These are phyloP conservation scores for Aspergillus thermomutatus DNA, from an alignment of 2,329 filamentous ascomycete species.

Conservation along the genomic window DNA sequence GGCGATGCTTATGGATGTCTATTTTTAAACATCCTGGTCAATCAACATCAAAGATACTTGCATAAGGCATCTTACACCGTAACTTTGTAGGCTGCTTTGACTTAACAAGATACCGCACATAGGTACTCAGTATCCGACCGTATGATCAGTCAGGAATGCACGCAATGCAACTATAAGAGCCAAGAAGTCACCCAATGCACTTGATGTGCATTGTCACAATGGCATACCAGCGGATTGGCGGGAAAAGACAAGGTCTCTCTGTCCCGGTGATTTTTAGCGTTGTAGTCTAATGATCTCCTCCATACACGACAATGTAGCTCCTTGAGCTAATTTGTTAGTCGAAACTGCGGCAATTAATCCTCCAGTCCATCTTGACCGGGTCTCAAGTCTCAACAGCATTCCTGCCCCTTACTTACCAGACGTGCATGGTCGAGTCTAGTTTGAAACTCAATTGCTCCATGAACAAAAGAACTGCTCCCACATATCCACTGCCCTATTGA, in stretches of 20 bases:
- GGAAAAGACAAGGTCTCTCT: background rate
- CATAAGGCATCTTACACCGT: too few species aligned
- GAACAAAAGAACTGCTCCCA: background rate
- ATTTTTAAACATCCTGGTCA: background rate
- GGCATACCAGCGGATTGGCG: background rate
- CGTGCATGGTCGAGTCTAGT: too few species aligned
- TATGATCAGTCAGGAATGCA: background rate
- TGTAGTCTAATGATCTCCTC: background rate
- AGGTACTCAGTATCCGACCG: background rate
- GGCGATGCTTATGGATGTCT: background rate
- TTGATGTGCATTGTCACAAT: background rate
- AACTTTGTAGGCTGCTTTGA: background rate
- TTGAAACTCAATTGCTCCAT: background rate
- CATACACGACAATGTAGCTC: background rate
- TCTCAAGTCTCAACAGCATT: background rate
- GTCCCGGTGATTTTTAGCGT: background rate
- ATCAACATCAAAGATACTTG: background rate
- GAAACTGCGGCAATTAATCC: background rate
- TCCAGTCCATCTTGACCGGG: background rate
- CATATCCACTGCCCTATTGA: background rate
- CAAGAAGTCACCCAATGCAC: background rate
- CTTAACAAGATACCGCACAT: too few species aligned
- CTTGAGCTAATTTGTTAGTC: background rate
- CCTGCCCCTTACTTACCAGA: background rate
- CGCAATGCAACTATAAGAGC: background rate